Evolutionary conservation across 1,139 yeast genomes (phyloP).

Genomic region (Saccharomycopsis hybrid): DNA sequence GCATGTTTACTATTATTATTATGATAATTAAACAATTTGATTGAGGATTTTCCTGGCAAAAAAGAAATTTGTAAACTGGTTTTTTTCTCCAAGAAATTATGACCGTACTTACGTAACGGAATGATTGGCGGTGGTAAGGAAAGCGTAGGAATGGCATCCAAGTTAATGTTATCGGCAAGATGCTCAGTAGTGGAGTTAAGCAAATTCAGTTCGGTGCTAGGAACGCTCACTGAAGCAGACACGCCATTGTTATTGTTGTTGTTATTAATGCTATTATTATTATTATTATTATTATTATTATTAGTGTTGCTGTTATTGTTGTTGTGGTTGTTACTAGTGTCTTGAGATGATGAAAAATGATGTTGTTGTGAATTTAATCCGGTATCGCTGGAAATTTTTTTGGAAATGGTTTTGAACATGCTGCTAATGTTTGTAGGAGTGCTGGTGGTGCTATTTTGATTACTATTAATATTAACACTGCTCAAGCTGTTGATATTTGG

Average conservation of each 20-base stretch:
- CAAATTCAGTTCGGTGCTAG: constrained; percentile 12
- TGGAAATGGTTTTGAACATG: constrained; percentile 5
- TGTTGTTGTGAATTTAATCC: no score
- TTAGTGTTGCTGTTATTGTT: no score
- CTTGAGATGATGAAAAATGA: no score
- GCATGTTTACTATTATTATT: neutral
- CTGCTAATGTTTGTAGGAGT: constrained; percentile 3
- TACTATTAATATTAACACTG: neutral
- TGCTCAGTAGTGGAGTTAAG: constrained; percentile 19
- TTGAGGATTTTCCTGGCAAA: constrained; percentile 53
- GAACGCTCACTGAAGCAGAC: constrained; percentile 3
- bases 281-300: no score
- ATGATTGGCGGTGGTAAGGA: constrained; percentile 93
- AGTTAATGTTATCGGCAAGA: constrained; percentile 28
- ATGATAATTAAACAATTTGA: constrained; percentile 33
- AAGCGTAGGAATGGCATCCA: constrained; percentile 81
- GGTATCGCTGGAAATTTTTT: neutral
- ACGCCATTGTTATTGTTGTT: neutral
- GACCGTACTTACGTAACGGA: constrained; percentile 90
- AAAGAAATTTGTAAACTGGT: constrained; percentile 72
- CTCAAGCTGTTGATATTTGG: neutral
- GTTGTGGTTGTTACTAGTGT: no score
- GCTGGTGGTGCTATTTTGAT: neutral
- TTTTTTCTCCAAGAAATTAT: constrained; percentile 85
- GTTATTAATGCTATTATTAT: no score